A percentile compares a stretch with the other conserved stretches of the same genome.
These are phyloP conservation scores for Raffaelea ambrosiae DNA, from an alignment of 2,329 filamentous ascomycete species.

Conservation along the genomic window DNA sequence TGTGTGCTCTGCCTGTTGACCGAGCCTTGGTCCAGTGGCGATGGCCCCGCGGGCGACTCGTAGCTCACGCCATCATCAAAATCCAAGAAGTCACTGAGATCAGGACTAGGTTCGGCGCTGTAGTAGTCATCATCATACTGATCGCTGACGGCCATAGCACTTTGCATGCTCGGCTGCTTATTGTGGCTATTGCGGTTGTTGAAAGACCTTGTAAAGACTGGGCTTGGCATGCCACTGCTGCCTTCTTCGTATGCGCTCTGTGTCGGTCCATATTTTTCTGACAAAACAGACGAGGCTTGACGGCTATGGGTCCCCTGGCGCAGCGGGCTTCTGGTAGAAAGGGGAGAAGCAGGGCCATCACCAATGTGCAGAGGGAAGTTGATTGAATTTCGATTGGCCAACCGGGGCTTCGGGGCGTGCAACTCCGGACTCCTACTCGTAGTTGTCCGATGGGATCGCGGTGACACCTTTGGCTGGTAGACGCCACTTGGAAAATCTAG, in stretches of 20 bases:
- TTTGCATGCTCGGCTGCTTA: background rate
- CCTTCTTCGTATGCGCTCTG: background rate
- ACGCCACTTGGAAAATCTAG: background rate
- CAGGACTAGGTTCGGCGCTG: slow-evolving; percentile 16
- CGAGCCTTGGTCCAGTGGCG: slow-evolving; percentile 10
- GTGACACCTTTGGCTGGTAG: background rate
- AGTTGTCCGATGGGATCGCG: slow-evolving; percentile 3
- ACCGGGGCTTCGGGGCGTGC: slow-evolving; percentile 5
- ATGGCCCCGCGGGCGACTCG: slow-evolving; percentile 9
- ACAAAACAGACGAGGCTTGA: background rate
- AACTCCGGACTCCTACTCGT: slow-evolving; percentile 5
- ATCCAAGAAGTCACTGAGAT: slow-evolving; percentile 18
- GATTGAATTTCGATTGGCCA: background rate
- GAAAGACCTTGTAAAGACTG: too few species aligned
- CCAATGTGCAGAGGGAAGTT: background rate
- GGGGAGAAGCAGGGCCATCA: background rate
- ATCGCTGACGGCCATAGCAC: background rate
- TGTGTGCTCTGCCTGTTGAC: background rate
- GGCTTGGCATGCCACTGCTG: background rate
- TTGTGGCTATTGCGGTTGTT: background rate
- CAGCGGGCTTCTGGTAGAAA: background rate
- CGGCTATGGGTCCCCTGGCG: background rate
- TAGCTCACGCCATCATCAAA: slow-evolving; percentile 13
- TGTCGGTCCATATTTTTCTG: background rate
- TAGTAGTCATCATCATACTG: slow-evolving; percentile 2